Base-by-base conservation (phyloP, 257 asterid genomes). In the Penstemon davidsonii region DNA sequence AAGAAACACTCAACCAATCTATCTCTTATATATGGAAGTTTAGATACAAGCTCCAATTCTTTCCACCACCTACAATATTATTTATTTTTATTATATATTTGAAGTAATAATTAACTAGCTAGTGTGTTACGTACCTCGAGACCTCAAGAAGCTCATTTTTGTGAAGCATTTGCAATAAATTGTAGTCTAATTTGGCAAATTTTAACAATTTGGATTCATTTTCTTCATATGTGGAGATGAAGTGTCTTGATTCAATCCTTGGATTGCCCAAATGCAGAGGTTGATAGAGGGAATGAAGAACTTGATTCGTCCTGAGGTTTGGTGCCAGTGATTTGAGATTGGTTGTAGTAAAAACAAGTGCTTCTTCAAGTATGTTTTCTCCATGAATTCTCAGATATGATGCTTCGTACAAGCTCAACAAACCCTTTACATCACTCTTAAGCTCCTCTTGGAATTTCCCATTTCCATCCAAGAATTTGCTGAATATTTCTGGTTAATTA, bases 101-200 rank as follows among this genome's bases (percentile, higher is more conserved):
- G 25, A 19, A 19, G 0, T 1, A 19, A 19, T 19, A 19, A n/a
- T n/a, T n/a, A n/a, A n/a, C n/a, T n/a, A n/a, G n/a, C n/a, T n/a
- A n/a, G n/a, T n/a, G n/a, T n/a, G n/a, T n/a, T 19, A 19, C 25
- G 25, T 19, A 19, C 75, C 71, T 73, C 15, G 70, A 40, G 45
- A 75, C 7, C 15, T 70, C 71, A 46, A 8, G 7, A 3, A 76
- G 62, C 15, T 80, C 81, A 42, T 76, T 8, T 57, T 54, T 72
- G 58, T 76, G 54, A 15, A 79, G 54, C 51, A 68, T 33, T 25
- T 79, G 78, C 12, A 68, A 0, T 0, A 33, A 54, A 37, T 72
- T 80, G 41, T 37, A 70, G 43, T 80, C 69, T 46, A 76, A 12
- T 65, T 79, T 72, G 4, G 81, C 81, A 47, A 79, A 40, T 46